A percentile compares a stretch with the other conserved stretches of the same genome.
phyloP scores from a whole-genome alignment of 108 stramenopile genomes.

The Mayamaea pseudoterrestris region DNA sequence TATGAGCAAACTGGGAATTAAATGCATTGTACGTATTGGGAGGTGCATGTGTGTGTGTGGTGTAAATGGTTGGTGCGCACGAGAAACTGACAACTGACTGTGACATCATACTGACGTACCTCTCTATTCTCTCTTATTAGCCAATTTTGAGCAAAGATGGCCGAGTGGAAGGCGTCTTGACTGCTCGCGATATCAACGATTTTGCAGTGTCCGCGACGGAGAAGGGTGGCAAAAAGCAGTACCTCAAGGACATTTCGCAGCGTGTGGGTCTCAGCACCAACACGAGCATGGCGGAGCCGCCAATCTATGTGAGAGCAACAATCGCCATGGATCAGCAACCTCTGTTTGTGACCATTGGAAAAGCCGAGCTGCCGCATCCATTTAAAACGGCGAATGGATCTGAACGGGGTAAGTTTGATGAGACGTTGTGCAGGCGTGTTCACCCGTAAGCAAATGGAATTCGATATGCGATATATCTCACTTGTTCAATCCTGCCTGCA shows the following conservation, averaged over 20 bases:
- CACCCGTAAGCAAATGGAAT: background rate
- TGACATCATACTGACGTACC: no score
- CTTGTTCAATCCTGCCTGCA: no score
- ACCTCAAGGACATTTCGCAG: slow-evolving; percentile 72
- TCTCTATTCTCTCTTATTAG: no score
- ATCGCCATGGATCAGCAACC: slow-evolving; percentile 54
- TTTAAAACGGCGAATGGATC: slow-evolving; percentile 66
- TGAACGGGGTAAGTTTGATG: background rate
- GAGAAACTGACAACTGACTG: no score
- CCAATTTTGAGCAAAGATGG: slow-evolving; percentile 74
- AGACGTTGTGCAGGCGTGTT: background rate
- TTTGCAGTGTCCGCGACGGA: slow-evolving; percentile 71
- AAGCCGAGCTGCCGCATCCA: slow-evolving; percentile 85
- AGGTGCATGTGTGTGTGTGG: no score
- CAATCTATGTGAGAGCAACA: slow-evolving; percentile 45
- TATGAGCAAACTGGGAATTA: slow-evolving; percentile 82
- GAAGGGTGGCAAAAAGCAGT: slow-evolving; percentile 86
- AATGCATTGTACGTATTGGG: no score
- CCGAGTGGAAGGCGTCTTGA: slow-evolving; percentile 82
- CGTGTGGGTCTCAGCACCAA: slow-evolving; percentile 76
- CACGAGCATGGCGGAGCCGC: slow-evolving; percentile 83
- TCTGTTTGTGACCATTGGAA: slow-evolving; percentile 64
- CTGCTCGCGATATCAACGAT: slow-evolving; percentile 80
- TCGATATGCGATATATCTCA: background rate
- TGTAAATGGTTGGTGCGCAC: no score